Conservation (phyloP, 768 basidiomycete genomes). For the Thelephora aurantiotincta region DNA sequence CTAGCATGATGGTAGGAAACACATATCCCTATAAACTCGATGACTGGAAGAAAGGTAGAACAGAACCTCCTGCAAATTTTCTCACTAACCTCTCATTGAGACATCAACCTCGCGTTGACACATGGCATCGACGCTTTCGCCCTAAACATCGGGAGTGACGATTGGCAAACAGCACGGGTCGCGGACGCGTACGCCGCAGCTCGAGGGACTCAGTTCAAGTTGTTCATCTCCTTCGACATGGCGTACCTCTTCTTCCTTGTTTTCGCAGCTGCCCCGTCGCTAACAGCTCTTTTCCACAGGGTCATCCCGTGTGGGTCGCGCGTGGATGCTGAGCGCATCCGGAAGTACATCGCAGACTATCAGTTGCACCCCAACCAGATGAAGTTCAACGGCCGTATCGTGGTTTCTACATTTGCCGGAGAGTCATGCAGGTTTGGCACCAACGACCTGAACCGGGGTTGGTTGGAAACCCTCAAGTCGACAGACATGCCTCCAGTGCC, state of each 20-base stretch:
- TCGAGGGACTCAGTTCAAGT: slow-evolving; percentile 35
- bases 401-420: slow-evolving; percentile 63
- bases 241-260: slow-evolving; percentile 19
- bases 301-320: slow-evolving; percentile 29
- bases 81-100: slow-evolving; percentile 4
- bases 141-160: slow-evolving; percentile 52
- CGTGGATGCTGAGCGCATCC: slow-evolving; percentile 33
- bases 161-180: slow-evolving; percentile 49
- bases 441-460: slow-evolving; percentile 32
- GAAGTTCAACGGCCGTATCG: slow-evolving; percentile 27
- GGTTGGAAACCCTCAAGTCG: slow-evolving; percentile 39
- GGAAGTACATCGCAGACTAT: slow-evolving; percentile 39
- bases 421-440: slow-evolving; percentile 57
- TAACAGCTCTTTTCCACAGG: background rate
- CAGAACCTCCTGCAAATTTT: background rate
- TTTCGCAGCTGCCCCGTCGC: background rate
- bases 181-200: slow-evolving; percentile 41
- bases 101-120: slow-evolving; percentile 40
- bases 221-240: slow-evolving; percentile 19
- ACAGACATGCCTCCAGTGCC: slow-evolving; percentile 14
- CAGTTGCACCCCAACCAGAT: slow-evolving; percentile 46
- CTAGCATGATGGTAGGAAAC: slow-evolving; percentile 35
- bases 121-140: slow-evolving; percentile 59
- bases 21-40: slow-evolving; percentile 40
- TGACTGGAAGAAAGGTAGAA: slow-evolving; percentile 24